Evolutionary conservation across 176 grass and related monocot species (phyloP), one percentile per base, ranked within the genome.

Genomic region (Triticum turgidum): DNA sequence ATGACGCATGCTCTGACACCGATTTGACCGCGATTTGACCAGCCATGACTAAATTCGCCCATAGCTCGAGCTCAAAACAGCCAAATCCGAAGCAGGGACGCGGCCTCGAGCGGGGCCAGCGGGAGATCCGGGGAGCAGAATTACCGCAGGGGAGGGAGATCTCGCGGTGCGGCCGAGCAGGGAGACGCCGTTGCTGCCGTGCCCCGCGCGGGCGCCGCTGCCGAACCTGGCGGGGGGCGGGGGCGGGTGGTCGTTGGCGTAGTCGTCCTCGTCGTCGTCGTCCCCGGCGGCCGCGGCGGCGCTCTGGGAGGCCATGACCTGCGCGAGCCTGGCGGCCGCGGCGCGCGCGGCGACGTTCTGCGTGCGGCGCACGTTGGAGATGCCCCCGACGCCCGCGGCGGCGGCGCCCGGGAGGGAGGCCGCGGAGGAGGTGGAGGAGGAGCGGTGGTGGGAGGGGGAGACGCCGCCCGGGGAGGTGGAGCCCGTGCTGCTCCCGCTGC

Each of bases 101-200:
- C 86, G 9, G 77, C 6, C 8, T 33, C 11, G 18, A 7, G 18
- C 12, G 39, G 65, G 8, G 69, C 22, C 42, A 76, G 35, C 49
- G 42, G 81, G 83, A 92, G 88, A 93, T 93, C 91, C 84, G 61
- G 41, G 56, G 49, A 81, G 84, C 29, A 71, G 69, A 89, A 61
- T 81, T 98, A 98, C 96, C 88, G 93, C 90, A 94, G 96, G 96
- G 35, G 96, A 98, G 81, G 93, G 88, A 92, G 96, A 98, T 96
- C 96, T 95, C 77, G 89, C 87, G 56, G 93, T 66, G 86, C 93
- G 92, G 33, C 93, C 92, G 47, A 98, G 88, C 83, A 96, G 79
- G 82, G 86, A 82, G 81, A 87, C 85, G 73, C 85, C 84, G 74
- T 87, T 85, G 88, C 68, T 88, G 18, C 88, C 85, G 85, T 87